These are phyloP conservation scores for Exophiala mesophila DNA, from an alignment of 2,329 filamentous ascomycete genomes.

Conservation along the genomic window DNA sequence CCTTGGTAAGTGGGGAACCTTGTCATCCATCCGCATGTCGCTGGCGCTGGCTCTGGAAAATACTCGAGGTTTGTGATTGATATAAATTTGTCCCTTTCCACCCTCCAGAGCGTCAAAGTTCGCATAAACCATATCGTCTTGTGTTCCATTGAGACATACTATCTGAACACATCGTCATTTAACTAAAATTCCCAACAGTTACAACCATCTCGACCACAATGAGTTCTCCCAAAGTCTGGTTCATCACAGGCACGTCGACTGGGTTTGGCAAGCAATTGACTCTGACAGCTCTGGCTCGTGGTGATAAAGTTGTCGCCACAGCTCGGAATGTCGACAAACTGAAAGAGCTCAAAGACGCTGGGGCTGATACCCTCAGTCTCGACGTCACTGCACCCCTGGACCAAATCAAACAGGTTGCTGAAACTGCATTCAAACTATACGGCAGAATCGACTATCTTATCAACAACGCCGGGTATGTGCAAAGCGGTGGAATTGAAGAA, in stretches of 20 bases:
- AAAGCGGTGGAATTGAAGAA: slow-evolving; percentile 31
- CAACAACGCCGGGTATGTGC: slow-evolving; percentile 33
- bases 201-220: slow-evolving; percentile 1
- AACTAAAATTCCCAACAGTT: no score
- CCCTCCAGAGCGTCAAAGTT: no score
- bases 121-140: no score
- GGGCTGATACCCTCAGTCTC: slow-evolving; percentile 24
- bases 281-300: slow-evolving; percentile 27
- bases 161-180: no score
- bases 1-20: no score
- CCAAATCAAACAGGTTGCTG: slow-evolving; percentile 12
- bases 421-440: slow-evolving; percentile 13
- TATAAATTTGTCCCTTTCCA: no score
- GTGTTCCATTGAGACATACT: no score
- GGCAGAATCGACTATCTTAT: slow-evolving; percentile 34
- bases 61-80: no score
- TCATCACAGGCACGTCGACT: slow-evolving; percentile 34
- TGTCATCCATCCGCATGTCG: no score
- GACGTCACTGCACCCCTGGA: slow-evolving; percentile 26
- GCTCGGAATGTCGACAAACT: slow-evolving; percentile 30
- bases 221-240: slow-evolving; percentile 29
- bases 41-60: no score
- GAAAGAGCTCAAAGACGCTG: slow-evolving; percentile 26
- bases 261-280: slow-evolving; percentile 33
- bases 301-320: slow-evolving; percentile 35